Base-by-base conservation (phyloP, 306 rosid genomes). In the Sindora glabra region DNA sequence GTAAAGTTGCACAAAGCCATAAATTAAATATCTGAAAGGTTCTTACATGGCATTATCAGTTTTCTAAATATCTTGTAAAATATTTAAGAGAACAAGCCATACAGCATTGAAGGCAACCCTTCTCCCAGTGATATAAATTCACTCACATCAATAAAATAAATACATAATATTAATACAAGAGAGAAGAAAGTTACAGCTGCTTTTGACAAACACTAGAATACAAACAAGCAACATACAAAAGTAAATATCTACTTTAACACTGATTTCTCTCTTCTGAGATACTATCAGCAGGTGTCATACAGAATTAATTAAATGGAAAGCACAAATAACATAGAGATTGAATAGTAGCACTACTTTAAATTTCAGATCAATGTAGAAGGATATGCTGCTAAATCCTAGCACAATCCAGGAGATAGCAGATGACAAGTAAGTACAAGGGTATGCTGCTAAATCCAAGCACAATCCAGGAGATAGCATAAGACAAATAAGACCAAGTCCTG, bases 1-100 rank as follows among this genome's bases (percentile, higher is more conserved):
- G 42, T 65, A 33, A 58, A 63, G 69, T 62, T 48, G 48, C 16
- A 56, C 30, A 55, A 60, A 45, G 34, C 41, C 55, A 21, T 24
- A 32, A 41, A 46, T 54, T 46, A n/a, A 33, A 22, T 41, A 53
- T 17, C 56, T 16, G 62, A 29, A 56, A 62, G 30, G 25, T 56
- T 40, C 27, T 58, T 13, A 57, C 27, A 29, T 52, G 17, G 17
- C 30, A n/a, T 0, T 56, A 39, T 27, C 9, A 19, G 8, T 19
- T 52, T 51, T 24, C 51, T 29, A 62, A n/a, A 16, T 9, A 57
- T 22, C 9, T 50, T 21, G n/a, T 57, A 17, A 16, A 74, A 24
- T 25, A 4, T 13, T 36, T n/a, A 63, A 12, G 17, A 39, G 25
- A 14, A 56, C 2, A 37, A 12, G 2, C 23, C 24, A 38, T 3